Evolutionary conservation across 352 stramenopile genomes (phyloP).

Genomic region (Globisporangium perplexum): DNA sequence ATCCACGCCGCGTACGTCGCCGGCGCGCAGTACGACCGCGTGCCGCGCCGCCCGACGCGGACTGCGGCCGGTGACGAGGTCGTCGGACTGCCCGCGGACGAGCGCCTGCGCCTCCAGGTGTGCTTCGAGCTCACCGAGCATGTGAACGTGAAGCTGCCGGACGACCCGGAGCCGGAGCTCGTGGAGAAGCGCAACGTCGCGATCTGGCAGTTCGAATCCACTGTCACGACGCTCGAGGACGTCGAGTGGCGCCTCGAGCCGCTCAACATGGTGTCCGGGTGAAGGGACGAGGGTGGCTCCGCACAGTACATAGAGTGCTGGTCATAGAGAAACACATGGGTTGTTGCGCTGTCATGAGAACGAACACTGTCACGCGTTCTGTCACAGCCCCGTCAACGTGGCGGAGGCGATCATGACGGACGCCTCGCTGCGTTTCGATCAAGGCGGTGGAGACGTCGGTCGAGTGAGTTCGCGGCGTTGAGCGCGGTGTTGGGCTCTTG

Average conservation of each 20-base stretch:
- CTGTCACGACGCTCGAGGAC: conserved; percentile 39
- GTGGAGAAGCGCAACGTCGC: conserved; percentile 5
- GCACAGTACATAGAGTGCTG: neutral
- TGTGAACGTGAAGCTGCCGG: conserved; percentile 4
- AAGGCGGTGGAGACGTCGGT: too few species aligned
- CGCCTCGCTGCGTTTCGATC: too few species aligned
- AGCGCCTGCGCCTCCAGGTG: conserved; percentile 5
- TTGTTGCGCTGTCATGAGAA: neutral
- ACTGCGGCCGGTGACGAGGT: neutral
- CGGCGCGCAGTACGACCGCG: conserved; percentile 4
- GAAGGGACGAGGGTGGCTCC: too few species aligned
- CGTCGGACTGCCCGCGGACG: conserved; percentile 1
- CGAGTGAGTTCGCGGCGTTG: too few species aligned
- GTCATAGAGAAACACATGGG: neutral
- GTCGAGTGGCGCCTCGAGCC: conserved; percentile 38
- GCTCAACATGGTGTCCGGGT: conserved; percentile 1
- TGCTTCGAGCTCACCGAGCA: conserved; percentile 6
- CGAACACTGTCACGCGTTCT: too few species aligned
- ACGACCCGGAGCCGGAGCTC: neutral
- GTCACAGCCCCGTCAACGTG: neutral
- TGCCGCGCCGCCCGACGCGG: neutral
- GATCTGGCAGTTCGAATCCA: conserved; percentile 39
- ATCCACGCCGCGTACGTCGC: conserved; percentile 4
- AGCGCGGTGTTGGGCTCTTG: too few species aligned
- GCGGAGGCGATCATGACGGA: neutral